These are phyloP conservation scores for Nicotiana knightiana DNA, from an alignment of 257 asterid species.

Conservation along the genomic window DNA sequence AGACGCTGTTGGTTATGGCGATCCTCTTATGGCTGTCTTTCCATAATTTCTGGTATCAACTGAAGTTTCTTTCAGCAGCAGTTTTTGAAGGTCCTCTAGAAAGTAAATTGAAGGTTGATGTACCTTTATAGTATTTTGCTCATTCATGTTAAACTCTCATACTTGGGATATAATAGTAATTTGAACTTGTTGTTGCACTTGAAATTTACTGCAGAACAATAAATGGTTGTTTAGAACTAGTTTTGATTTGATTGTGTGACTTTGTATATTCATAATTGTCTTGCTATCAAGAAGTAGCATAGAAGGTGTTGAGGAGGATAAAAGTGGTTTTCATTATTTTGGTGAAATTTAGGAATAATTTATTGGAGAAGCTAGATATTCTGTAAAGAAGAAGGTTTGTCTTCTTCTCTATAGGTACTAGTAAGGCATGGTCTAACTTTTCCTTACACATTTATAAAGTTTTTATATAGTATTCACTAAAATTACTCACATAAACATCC, in stretches of 20 bases:
- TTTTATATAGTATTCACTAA: no score
- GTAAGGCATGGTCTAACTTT: no score
- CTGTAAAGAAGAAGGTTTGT: background rate
- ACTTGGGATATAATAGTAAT: background rate
- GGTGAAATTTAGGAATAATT: background rate
- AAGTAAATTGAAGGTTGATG: background rate
- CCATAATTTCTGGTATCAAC: conserved; percentile 35
- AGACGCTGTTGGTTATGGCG: conserved; percentile 41
- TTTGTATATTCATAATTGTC: background rate
- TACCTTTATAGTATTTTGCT: background rate
- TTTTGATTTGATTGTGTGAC: background rate
- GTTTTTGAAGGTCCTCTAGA: background rate
- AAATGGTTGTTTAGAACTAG: background rate
- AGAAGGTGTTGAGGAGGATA: background rate
- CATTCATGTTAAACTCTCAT: background rate
- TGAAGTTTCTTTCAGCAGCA: conserved; percentile 13
- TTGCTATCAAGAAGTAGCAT: background rate
- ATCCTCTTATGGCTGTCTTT: conserved; percentile 34
- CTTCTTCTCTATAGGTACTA: no score
- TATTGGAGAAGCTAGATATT: background rate
- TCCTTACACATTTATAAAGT: no score
- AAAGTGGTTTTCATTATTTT: background rate
- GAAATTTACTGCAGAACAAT: background rate
- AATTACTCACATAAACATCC: no score
- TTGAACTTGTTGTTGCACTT: background rate